Base-by-base conservation (phyloP, 768 basidiomycete species). In the Tylopilus vinaceipallidus region DNA sequence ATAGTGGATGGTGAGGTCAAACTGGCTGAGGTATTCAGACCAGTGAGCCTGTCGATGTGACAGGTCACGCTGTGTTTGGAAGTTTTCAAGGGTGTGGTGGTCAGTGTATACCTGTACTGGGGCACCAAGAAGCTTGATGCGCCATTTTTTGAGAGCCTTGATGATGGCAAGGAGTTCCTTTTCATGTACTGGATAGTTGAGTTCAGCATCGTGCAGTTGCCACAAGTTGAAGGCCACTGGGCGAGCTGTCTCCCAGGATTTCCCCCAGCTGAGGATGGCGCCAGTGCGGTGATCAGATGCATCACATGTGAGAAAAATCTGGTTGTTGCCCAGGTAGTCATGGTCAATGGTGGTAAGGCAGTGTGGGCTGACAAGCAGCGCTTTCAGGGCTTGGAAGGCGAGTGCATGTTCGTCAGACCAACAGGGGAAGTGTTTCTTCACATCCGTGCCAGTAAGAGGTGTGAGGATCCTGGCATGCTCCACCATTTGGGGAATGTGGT, bases 1-100 rank as follows among this genome's bases (percentile, higher is more conserved):
- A 34, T 34, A 77, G 4, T 46, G 42, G 16, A 76, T 68, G 0
- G 53, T 35, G 14, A 59, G 60, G 33, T 77, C 66, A 51, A 75
- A 79, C 19, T 68, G 54, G 0, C 51, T 37, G 0, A 80, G 46
- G 17, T 71, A 67, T 42, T 77, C 72, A 1, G 72, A 23, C 77
- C 75, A 77, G 0, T 66, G 58, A 0, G 65, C 64, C 39, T 75
- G 76, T 0, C 67, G 45, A 0, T 61, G 50, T 0, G 65, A 73
- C 1, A 77, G 51, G 20, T 72, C 58, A 3, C 45, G 34, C 45
- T 76, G 73, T 0, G 45, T 53, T 1, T 58, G 10, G 43, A 75
- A 71, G 7, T 37, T 30, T n/a, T 55, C 53, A 0, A 69, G 50
- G 0, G 67, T 64, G 0, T 52, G 42, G 43, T 72, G 71, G 37